A percentile compares a stretch with the other conserved stretches of the same genome.
phyloP scores from a whole-genome alignment of 108 stramenopile species.

The Pseudonitzschia multistriata region DNA sequence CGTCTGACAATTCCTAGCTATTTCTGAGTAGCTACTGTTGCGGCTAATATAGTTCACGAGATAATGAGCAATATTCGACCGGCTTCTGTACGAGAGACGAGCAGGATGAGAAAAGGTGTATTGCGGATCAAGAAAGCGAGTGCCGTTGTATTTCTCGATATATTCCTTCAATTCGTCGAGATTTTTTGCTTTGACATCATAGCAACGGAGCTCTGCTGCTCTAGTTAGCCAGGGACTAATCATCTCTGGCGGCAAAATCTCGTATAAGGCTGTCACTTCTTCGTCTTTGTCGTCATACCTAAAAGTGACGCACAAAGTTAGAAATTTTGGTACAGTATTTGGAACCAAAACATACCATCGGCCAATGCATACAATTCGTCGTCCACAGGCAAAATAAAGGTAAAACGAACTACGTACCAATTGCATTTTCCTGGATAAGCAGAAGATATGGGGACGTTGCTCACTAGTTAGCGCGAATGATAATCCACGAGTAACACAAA shows the following conservation, averaged over 20 bases:
- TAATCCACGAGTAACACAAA: background rate
- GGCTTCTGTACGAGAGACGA: slow-evolving; percentile 50
- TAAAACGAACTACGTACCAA: slow-evolving; percentile 3
- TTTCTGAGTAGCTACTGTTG: slow-evolving; percentile 53
- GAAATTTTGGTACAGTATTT: too few relatives aligned
- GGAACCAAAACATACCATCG: too few relatives aligned
- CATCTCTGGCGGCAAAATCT: slow-evolving; percentile 54
- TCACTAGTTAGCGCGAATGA: background rate
- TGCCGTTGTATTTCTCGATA: slow-evolving; percentile 42
- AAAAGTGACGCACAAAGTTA: too few relatives aligned
- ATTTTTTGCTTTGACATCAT: slow-evolving; percentile 51
- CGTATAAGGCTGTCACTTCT: slow-evolving; percentile 33
- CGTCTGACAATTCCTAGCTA: slow-evolving; percentile 69
- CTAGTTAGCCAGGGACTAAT: slow-evolving; percentile 52
- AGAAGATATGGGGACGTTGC: background rate
- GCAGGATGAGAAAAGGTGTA: slow-evolving; percentile 54
- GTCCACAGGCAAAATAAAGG: too few relatives aligned
- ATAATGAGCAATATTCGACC: slow-evolving; percentile 55
- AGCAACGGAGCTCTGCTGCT: slow-evolving; percentile 56
- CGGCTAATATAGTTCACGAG: slow-evolving; percentile 63
- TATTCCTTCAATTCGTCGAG: slow-evolving; percentile 50
- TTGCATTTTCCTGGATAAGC: slow-evolving; percentile 3
- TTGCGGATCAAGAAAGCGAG: slow-evolving; percentile 53
- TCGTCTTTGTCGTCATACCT: slow-evolving; percentile 58
- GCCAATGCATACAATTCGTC: too few relatives aligned